Base-by-base conservation (phyloP, 169 alveolate species). In the Cryptosporidium meleagridis region DNA sequence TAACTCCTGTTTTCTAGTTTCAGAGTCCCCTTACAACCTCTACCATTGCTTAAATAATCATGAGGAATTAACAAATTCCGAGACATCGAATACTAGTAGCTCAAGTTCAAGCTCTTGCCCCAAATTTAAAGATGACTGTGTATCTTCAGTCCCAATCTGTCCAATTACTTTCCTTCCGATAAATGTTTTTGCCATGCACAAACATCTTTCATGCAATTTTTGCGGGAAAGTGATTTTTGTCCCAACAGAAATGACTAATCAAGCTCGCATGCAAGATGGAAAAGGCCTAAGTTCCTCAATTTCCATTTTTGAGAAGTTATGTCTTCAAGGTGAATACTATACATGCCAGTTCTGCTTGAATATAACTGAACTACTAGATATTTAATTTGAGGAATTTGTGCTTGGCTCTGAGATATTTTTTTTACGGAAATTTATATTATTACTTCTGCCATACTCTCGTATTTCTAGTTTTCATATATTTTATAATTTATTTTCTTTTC, bases 121-220 rank as follows among this genome's bases (percentile, higher is more conserved):
- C 10, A 55, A 26, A 1, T 26, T 26, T 26, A 26, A 21, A 7
- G 86, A 55, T 18, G 61, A 35, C 31, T 58, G 86, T 26, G 55
- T 55, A 16, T 58, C 52, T 41, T 73, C 86, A 55, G 48, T 39
- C 21, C 86, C 86, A 52, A 73, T 73, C 18, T 80, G 89, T n/a
- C 89, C 89, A 39, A 80, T 80, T 35, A 80, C 89, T 8, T 65
- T 80, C 9, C 75, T 58, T 18, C 89, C 89, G 16, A 39, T 80
- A 21, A 65, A 61, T 44, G 58, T 62, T n/a, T 80, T 67, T 21
- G 55, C 59, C 10, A 12, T 14, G 1, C 18, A 59, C 16, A 59
- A 62, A 29, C 73, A 62, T 62, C 67, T 80, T 31, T 61, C 89
- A 61, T 80, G 89, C 59, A 80, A 67, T 65, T 80, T 35, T 45